Base-by-base conservation (phyloP, 352 stramenopile species). In the Phytophthora multivora region DNA sequence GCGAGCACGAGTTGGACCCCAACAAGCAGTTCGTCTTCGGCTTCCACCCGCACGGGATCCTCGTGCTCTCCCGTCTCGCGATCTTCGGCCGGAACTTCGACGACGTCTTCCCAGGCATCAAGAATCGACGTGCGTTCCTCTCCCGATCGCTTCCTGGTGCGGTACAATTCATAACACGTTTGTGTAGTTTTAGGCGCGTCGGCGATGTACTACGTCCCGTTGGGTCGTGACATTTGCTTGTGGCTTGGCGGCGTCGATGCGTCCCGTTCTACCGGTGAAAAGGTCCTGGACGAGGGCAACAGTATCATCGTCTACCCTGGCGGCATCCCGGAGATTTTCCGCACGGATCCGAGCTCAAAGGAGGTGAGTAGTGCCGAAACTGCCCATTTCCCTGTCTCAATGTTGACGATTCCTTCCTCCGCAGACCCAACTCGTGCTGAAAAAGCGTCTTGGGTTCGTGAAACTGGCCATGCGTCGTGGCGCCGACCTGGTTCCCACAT, bases 141-240 rank as follows among this genome's bases (percentile, higher is more conserved):
- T 36, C 16, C 41, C 15, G 15, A 8, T 42, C 8, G 9, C 5
- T 21, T 15, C 19, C 12, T 5, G 15, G 13, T 31, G 13, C 18
- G 30, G 15, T 39, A 16, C 15, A 13, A 39, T 16, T 25, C 4
- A 42, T 10, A 18, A 40, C 19, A 9, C 19, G 35, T 40, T 19
- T 18, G 13, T 3, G 33, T 51, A 84, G 76, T 70, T 19, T 70
- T 87, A 2, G 69, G 71, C 6, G 77, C 79, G 1, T 84, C 79
- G 3, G 70, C 79, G 8, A 79, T 89, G 66, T 89, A 82, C 51
- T 82, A 77, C 52, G 57, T 89, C 2, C 79, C 77, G 9, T 58
- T 86, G 4, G 75, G 63, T 8, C 79, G 79, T 23, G 79, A 89
- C 40, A 45, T 89, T 4, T 82, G 77, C 35, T 48, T 89, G 5